Evolutionary conservation across 164 flowering plant genomes (phyloP), one percentile per base, ranked within the genome.

Genomic region (Amborella trichopoda): DNA sequence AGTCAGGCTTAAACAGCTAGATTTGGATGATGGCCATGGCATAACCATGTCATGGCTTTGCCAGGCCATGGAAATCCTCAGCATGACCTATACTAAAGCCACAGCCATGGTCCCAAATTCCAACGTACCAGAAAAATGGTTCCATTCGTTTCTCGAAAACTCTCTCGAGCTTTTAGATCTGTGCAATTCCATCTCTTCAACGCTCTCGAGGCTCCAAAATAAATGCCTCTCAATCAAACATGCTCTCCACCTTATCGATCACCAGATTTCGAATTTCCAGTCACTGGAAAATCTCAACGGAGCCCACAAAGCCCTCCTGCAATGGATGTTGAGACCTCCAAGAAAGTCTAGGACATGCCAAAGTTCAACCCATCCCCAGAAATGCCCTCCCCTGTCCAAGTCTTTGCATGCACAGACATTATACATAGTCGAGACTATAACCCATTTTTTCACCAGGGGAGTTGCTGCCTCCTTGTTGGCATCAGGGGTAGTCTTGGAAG

Each of bases 151-250:
- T 40, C 21, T 69, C 34, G 66, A 66, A 33, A 59, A 60, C 20
- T 56, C 58, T 38, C 40, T 66, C 14, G 63, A 59, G 49, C 24
- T 69, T 2, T 46, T 69, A 26, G 74, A 69, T 25, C 24, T 60
- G 8, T 69, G 74, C 32, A 69, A 69, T 38, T 66, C 59, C 24
- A 56, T 69, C 26, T 39, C 59, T 0, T 38, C 55, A 6, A 63
- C 66, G 58, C 53, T 69, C 61, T 68, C 59, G 23, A 26, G 62
- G 49, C 44, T 69, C 2, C 55, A 44, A 6, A 57, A 62, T 10
- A 43, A 55, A 4, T 66, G 68, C 1, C 61, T 69, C 32, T 24
- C 50, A 44, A 30, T 63, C 22, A 40, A 47, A 16, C 59, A 55
- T 6, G 50, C 39, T 2, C 46, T 66, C 3, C 55, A 54, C 41